Percentiles rank a stretch among this genome's conserved stretches.
These are phyloP conservation scores for Pestalotiopsis sp. DNA, from an alignment of 2,329 filamentous ascomycete genomes.

Conservation along the genomic window DNA sequence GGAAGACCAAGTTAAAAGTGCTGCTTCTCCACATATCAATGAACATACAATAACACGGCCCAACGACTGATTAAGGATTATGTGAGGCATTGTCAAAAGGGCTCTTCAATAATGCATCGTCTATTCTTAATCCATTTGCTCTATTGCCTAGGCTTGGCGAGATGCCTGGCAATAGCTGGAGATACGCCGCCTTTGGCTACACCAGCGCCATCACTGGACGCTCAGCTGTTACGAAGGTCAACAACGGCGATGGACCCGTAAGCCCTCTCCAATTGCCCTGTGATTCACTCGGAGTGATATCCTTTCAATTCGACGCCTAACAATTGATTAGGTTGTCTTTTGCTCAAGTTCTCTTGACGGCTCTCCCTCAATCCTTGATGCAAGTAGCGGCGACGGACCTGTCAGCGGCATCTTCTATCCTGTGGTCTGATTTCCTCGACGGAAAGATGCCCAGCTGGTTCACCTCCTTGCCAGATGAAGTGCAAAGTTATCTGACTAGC, in stretches of 20 bases:
- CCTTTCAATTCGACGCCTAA: not conserved
- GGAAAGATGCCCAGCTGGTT: slow-evolving; percentile 3
- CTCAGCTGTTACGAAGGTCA: not conserved
- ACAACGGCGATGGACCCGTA: not conserved
- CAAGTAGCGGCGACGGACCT: not conserved
- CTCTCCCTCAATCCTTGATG: not conserved
- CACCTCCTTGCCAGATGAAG: not conserved
- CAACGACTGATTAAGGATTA: not conserved
- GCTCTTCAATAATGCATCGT: not conserved
- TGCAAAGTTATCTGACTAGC: not conserved
- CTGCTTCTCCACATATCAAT: not conserved
- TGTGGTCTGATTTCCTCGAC: not conserved
- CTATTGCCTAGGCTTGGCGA: not conserved
- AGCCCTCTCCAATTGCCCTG: not conserved
- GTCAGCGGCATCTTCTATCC: not conserved
- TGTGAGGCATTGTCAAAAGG: not conserved
- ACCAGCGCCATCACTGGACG: not conserved
- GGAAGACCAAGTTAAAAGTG: not conserved
- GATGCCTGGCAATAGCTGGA: not conserved
- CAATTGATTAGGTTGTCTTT: not conserved
- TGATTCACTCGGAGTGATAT: not conserved
- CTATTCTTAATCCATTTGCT: not conserved
- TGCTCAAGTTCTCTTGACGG: not conserved
- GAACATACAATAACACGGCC: not conserved
- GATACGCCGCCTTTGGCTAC: not conserved